Evolutionary conservation across 1,284 basidiomycete genomes (phyloP), one percentile per base, ranked within the genome.

Genomic region (Ceratobasidium sp.): DNA sequence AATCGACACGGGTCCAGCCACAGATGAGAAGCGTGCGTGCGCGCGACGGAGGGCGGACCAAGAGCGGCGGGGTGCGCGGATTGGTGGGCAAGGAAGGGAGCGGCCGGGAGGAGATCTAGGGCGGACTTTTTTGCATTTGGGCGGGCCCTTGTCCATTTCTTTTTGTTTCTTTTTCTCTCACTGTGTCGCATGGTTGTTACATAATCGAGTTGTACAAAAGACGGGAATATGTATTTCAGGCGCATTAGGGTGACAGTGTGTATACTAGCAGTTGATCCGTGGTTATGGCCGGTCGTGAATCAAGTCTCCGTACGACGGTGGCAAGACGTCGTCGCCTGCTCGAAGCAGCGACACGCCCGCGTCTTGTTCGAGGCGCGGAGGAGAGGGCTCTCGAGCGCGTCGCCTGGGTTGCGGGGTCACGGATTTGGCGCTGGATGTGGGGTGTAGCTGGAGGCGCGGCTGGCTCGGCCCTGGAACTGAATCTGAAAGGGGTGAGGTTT

Each of bases 41-140:
- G 45, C 81, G 89, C 69, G 89, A 92, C 77, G 90, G 90, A 3
- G 90, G 90, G 43, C 80, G 90, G 74, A 92, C 90, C 71, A 88
- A 91, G 80, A 92, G 90, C 75, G 90, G 90, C 2, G 90, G 90
- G 25, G 89, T 92, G 27, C 53, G 64, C 20, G 72, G 71, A 22
- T 45, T 72, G 10, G 71, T 73, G 17, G 70, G 57, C 27, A 55
- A 54, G 32, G 70, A 71, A 17, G 56, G 62, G 7, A 47, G 45
- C 20, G 32, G 40, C 40, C 50, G 35, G 15, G 64, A 55, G 31
- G 52, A 55, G 53, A 34, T 68, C 43, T 55, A 56, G 15, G 4
- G 15, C 22, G 13, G 50, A 53, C 27, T 4, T 17, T 53, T 58
- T 52, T 38, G 55, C 64, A 52, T 47, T 38, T 56, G 34, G 53